phyloP scores from a whole-genome alignment of 164 flowering plant genomes.

The Berberis vulgaris region DNA sequence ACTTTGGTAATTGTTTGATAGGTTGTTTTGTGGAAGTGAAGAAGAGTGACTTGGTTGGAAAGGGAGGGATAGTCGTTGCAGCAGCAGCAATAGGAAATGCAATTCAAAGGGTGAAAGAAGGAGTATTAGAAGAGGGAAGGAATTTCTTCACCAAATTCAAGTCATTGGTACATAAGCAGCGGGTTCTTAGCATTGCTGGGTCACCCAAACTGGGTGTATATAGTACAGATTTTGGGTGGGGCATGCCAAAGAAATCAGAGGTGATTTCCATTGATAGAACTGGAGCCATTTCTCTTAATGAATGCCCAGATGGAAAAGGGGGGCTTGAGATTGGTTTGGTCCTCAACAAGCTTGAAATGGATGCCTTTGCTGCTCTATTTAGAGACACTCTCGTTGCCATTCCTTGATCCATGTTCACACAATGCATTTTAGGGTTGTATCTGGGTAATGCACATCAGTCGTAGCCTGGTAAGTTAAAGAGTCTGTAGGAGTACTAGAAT shows the following conservation, averaged over 20 bases:
- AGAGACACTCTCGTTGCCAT: neutral
- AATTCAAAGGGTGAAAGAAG: neutral
- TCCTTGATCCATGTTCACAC: neutral
- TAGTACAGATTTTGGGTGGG: conserved; percentile 3
- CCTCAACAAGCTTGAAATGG: neutral
- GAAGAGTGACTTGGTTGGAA: neutral
- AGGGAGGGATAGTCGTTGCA: neutral
- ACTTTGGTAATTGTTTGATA: neutral
- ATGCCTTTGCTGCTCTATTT: neutral
- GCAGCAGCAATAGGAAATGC: neutral
- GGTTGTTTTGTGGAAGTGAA: neutral
- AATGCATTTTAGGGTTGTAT: neutral
- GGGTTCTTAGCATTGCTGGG: conserved; percentile 9
- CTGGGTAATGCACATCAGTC: neutral
- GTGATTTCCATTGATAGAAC: neutral
- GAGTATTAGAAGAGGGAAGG: neutral
- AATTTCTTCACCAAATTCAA: neutral
- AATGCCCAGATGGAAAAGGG: neutral
- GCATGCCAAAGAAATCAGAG: conserved; percentile 1
- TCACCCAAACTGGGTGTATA: conserved; percentile 25
- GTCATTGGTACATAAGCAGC: neutral
- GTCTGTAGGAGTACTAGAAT: too few relatives aligned
- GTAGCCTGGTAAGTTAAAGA: too few relatives aligned
- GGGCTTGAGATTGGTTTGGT: conserved; percentile 1
- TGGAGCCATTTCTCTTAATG: neutral